phyloP scores from a whole-genome alignment of 768 basidiomycete genomes.

The Leccinum disarticulatum region DNA sequence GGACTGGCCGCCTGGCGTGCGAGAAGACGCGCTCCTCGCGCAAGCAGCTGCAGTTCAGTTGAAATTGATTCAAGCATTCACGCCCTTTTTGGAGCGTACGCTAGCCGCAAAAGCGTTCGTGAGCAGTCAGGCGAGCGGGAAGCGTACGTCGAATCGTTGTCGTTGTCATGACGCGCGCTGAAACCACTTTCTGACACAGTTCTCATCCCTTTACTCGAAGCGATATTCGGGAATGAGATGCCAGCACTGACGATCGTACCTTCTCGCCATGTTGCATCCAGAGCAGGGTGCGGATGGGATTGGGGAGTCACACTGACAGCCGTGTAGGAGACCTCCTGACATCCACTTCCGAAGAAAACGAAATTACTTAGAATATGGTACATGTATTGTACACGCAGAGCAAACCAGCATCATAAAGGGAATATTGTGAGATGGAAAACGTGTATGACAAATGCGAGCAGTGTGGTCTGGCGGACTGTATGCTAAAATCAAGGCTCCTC shows the following conservation, averaged over 20 bases:
- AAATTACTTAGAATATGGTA: neutral
- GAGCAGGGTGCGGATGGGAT: constrained; percentile 25
- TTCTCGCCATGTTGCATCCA: constrained; percentile 20
- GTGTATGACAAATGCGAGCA: constrained; percentile 19
- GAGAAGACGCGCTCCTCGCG: constrained; percentile 8
- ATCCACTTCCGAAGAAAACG: neutral
- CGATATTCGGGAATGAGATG: constrained; percentile 23
- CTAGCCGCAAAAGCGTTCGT: constrained; percentile 30
- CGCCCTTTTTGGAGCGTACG: constrained; percentile 23
- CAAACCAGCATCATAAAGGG: neutral
- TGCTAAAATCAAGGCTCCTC: constrained; percentile 40
- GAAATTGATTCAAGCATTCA: constrained; percentile 14
- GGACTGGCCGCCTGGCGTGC: neutral
- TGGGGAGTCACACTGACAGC: constrained; percentile 32
- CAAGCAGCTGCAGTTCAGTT: constrained; percentile 15
- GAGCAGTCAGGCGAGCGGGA: constrained; percentile 8
- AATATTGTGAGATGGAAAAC: constrained; percentile 4
- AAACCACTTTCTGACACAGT: constrained; percentile 10
- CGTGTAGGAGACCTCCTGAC: constrained; percentile 12
- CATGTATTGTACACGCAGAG: neutral
- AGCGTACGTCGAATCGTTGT: constrained; percentile 16
- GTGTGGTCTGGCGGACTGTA: neutral
- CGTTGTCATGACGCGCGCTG: neutral
- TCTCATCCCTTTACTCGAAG: constrained; percentile 17
- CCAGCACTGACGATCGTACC: constrained; percentile 31